Evolutionary conservation across 208 protist species (phyloP).

Genomic region (Trypanosomatidae sp.): DNA sequence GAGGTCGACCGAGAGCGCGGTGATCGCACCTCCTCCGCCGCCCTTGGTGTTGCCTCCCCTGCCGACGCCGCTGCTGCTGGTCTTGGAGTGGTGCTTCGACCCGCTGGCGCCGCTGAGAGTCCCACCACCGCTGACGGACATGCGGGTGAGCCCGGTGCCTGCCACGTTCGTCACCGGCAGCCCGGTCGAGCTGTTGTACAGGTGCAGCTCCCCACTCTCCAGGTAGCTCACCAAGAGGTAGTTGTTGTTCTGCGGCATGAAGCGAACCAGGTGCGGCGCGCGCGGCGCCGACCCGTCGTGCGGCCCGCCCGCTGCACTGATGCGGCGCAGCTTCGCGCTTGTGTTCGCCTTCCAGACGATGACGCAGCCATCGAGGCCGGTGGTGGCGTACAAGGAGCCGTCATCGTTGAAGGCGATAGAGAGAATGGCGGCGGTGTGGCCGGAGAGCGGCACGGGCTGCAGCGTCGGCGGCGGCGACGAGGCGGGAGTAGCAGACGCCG

Average conservation of each 20-base stretch:
- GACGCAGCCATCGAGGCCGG: constrained; percentile 48
- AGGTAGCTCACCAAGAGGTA: constrained; percentile 59
- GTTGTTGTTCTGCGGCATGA: constrained; percentile 79
- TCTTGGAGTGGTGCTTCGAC: not conserved
- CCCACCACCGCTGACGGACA: not conserved
- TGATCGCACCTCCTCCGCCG: constrained; percentile 15
- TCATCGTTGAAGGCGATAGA: constrained; percentile 61
- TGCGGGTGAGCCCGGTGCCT: constrained; percentile 3
- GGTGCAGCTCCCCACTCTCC: constrained; percentile 29
- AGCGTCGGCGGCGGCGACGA: no score
- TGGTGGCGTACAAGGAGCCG: constrained; percentile 41
- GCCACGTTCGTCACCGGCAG: constrained; percentile 42
- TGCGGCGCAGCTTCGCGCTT: constrained; percentile 53
- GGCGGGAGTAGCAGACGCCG: not conserved
- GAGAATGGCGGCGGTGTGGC: constrained; percentile 45
- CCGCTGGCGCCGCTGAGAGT: no score
- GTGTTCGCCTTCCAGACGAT: constrained; percentile 53
- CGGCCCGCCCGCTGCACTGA: constrained; percentile 13
- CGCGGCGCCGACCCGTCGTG: no score
- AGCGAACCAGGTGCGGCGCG: constrained; percentile 40
- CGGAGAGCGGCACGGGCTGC: constrained; percentile 29
- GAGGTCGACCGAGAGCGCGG: constrained; percentile 37
- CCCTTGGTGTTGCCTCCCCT: not conserved
- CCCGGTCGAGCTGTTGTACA: constrained; percentile 75
- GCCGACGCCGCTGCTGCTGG: not conserved